Evolutionary conservation across 345 rosid genomes (phyloP).

Genomic region (Alliaria petiolata): DNA sequence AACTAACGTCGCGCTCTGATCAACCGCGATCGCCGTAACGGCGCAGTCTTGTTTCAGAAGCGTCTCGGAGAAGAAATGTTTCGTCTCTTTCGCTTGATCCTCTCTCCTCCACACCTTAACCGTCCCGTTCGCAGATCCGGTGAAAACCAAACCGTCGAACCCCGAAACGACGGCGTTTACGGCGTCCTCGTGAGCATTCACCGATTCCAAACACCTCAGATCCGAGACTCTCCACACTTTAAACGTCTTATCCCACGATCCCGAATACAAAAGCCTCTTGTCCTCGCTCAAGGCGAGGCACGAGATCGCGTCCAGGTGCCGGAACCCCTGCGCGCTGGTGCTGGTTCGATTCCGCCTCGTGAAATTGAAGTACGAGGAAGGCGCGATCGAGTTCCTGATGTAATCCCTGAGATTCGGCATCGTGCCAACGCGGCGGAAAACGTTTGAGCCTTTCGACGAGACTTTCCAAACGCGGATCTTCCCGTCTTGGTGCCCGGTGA

Average conservation of each 20-base stretch:
- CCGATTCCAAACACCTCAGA: conserved; percentile 68
- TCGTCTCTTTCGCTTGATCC: conserved; percentile 76
- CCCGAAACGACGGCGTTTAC: conserved; percentile 68
- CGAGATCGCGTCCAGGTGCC: conserved; percentile 78
- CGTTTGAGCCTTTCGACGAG: conserved; percentile 41
- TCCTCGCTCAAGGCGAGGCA: conserved; percentile 75
- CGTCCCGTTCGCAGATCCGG: conserved; percentile 86
- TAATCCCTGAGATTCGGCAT: conserved; percentile 63
- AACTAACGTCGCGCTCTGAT: conserved; percentile 47
- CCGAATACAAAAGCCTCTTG: conserved; percentile 51
- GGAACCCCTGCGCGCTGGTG: conserved; percentile 46
- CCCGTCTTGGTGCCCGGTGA: conserved; percentile 92
- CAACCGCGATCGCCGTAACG: conserved; percentile 61
- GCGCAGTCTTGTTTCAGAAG: conserved; percentile 83
- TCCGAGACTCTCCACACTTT: conserved; percentile 80
- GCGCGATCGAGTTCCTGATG: conserved; percentile 51
- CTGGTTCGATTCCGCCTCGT: conserved; percentile 38
- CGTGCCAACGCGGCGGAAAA: conserved; percentile 61
- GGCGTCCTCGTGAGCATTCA: conserved; percentile 76
- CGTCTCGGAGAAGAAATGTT: conserved; percentile 75
- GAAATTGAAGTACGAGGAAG: conserved; percentile 54
- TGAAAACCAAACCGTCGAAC: conserved; percentile 74
- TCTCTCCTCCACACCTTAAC: conserved; percentile 93
- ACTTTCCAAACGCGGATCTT: conserved; percentile 78
- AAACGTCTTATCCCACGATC: conserved; percentile 89